Conservation (phyloP, 1,139 yeast species). For the Kodamaea suecica region DNA sequence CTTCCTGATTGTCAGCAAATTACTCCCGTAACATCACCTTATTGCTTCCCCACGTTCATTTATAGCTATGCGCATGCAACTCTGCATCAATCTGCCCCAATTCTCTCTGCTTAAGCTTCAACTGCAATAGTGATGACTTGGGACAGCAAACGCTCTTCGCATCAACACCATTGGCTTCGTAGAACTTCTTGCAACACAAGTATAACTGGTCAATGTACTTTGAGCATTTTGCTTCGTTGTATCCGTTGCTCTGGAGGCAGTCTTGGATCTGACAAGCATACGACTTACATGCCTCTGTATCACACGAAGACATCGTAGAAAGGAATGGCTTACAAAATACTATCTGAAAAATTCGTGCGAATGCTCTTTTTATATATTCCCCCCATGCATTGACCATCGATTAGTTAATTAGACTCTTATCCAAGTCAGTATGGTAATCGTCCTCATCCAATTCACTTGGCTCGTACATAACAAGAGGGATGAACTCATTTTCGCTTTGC, state of each 20-base stretch:
- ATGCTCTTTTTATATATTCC: too few relatives aligned
- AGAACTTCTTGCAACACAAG: constrained; percentile 57
- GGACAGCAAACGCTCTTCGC: constrained; percentile 70
- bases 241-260: constrained; percentile 52
- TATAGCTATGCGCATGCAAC: constrained; percentile 23
- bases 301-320: constrained; percentile 2
- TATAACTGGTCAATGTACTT: constrained; percentile 56
- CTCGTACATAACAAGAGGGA: constrained; percentile 45
- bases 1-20: too few relatives aligned
- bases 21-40: too few relatives aligned
- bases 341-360: too few relatives aligned
- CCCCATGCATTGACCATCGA: not conserved
- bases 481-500: constrained; percentile 28
- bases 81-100: constrained; percentile 53
- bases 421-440: constrained; percentile 46
- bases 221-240: constrained; percentile 63
- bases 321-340: not conserved
- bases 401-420: constrained; percentile 19
- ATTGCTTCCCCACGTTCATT: too few relatives aligned
- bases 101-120: constrained; percentile 57
- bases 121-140: constrained; percentile 47
- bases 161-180: constrained; percentile 48
- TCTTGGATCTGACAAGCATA: constrained; percentile 71
- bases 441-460: constrained; percentile 51
- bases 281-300: constrained; percentile 54